Conservation (phyloP, 78 protist species). For the Dictyostelium discoideum region DNA sequence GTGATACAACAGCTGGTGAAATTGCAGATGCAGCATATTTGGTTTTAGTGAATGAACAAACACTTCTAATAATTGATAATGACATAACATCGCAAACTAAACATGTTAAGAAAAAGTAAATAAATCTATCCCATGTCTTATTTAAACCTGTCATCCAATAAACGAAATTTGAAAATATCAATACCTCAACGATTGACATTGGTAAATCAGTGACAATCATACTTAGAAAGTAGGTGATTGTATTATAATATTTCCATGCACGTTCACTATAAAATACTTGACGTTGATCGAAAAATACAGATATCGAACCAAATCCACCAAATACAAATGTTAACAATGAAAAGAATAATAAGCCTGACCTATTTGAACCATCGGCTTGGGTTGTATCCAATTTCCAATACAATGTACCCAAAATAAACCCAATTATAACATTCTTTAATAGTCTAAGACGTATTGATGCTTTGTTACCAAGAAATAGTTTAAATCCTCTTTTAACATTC, state of each 20-base stretch:
- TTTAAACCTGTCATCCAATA: conserved; percentile 75
- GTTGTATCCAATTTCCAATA: conserved; percentile 12
- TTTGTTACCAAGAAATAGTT: not conserved
- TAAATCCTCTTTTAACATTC: not conserved
- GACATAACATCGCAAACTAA: not conserved
- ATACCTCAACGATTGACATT: conserved; percentile 12
- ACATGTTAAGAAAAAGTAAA: conserved; percentile 34
- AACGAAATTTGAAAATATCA: conserved; percentile 42
- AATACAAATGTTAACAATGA: conserved; percentile 1
- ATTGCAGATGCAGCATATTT: not conserved
- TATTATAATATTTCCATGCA: conserved; percentile 24
- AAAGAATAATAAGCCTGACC: conserved; percentile 31
- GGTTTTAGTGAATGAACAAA: conserved; percentile 8
- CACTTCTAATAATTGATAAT: not conserved
- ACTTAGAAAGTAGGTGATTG: conserved; percentile 28
- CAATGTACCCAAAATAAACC: conserved; percentile 27
- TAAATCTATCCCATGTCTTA: conserved; percentile 14
- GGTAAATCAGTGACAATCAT: conserved; percentile 30
- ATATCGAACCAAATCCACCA: conserved; percentile 37
- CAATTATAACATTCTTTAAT: conserved; percentile 4
- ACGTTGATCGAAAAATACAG: conserved; percentile 25
- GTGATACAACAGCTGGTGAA: not conserved
- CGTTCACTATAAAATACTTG: conserved; percentile 34
- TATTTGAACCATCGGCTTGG: conserved; percentile 32
- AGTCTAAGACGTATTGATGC: not conserved